Conservation (phyloP, 805 yeast genomes). For the Yarrowia osloensis region DNA sequence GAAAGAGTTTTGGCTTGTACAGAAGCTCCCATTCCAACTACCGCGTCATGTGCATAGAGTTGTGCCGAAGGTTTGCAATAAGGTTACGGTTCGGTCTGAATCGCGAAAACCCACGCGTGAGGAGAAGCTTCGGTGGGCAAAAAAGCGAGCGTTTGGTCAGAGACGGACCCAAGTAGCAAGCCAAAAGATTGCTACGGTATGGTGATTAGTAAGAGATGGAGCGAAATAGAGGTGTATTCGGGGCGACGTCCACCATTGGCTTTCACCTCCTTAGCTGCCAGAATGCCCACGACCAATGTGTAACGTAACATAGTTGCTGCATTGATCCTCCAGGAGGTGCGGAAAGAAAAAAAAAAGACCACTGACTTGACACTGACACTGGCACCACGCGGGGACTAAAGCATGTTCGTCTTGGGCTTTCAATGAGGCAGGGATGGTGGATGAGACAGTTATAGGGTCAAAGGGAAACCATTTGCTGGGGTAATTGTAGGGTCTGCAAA, state of each 20-base stretch:
- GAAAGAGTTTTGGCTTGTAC: conserved; percentile 26
- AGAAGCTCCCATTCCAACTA: conserved; percentile 28
- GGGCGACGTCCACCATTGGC: too few relatives aligned
- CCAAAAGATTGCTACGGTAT: neutral
- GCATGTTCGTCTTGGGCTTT: neutral
- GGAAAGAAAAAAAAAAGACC: neutral
- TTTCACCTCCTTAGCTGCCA: too few relatives aligned
- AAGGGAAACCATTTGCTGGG: too few relatives aligned
- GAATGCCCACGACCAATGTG: too few relatives aligned
- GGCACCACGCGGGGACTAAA: neutral
- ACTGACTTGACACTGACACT: neutral
- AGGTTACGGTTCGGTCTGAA: neutral
- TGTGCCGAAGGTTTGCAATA: neutral
- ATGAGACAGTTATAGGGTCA: too few relatives aligned
- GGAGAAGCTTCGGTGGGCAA: conserved; percentile 28
- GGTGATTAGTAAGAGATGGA: neutral
- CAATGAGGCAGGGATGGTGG: too few relatives aligned
- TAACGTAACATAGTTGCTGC: neutral
- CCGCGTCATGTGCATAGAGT: conserved; percentile 19
- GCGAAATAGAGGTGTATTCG: too few relatives aligned
- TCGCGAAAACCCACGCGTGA: conserved; percentile 29
- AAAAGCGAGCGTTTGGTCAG: neutral
- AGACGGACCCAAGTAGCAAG: neutral
- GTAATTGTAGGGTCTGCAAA: too few relatives aligned
- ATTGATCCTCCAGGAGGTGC: conserved; percentile 7